Percentiles rank a stretch among this genome's conserved stretches.
Evolutionary conservation across 495 filamentous ascomycete genomes (phyloP).

Genomic region (Aspergillus taichungensis): DNA sequence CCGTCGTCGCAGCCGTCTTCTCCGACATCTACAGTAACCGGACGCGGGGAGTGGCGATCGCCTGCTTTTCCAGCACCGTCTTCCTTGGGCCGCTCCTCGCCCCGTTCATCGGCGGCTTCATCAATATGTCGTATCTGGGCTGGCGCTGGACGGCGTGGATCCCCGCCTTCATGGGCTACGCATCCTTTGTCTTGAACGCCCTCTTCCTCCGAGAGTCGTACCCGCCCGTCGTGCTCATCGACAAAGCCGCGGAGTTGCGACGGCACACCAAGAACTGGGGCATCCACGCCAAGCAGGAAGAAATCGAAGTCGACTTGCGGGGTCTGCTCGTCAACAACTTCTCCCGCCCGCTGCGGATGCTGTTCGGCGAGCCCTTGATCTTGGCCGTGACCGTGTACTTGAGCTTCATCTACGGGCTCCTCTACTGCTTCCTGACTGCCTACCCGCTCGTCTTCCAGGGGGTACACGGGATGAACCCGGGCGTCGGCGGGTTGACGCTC

Average conservation of each 20-base stretch:
- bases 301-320: slow-evolving; percentile 75
- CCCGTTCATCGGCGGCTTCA: slow-evolving; percentile 82
- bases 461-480: slow-evolving; percentile 57
- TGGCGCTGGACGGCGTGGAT: slow-evolving; percentile 87
- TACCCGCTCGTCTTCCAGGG: slow-evolving; percentile 72
- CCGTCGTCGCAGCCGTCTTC: slow-evolving; percentile 81
- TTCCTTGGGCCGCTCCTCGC: slow-evolving; percentile 76
- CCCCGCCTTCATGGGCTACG: slow-evolving; percentile 63
- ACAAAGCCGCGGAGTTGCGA: slow-evolving; percentile 69
- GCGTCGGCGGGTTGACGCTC: slow-evolving; percentile 66
- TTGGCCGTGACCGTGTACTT: slow-evolving; percentile 68
- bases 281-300: slow-evolving; percentile 89
- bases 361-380: slow-evolving; percentile 76
- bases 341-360: slow-evolving; percentile 65
- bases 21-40: slow-evolving; percentile 81
- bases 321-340: slow-evolving; percentile 82
- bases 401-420: slow-evolving; percentile 71
- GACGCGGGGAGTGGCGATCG: slow-evolving; percentile 65
- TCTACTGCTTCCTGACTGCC: slow-evolving; percentile 75
- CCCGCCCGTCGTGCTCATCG: slow-evolving; percentile 67
- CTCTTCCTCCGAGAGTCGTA: slow-evolving; percentile 78
- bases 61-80: slow-evolving; percentile 76
- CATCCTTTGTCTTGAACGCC: slow-evolving; percentile 59
- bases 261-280: slow-evolving; percentile 84
- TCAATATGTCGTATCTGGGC: slow-evolving; percentile 55